A percentile compares a stretch with the other conserved stretches of the same genome.
These are phyloP conservation scores for Prunus kanzakura DNA, from an alignment of 306 rosid genomes.

Conservation along the genomic window DNA sequence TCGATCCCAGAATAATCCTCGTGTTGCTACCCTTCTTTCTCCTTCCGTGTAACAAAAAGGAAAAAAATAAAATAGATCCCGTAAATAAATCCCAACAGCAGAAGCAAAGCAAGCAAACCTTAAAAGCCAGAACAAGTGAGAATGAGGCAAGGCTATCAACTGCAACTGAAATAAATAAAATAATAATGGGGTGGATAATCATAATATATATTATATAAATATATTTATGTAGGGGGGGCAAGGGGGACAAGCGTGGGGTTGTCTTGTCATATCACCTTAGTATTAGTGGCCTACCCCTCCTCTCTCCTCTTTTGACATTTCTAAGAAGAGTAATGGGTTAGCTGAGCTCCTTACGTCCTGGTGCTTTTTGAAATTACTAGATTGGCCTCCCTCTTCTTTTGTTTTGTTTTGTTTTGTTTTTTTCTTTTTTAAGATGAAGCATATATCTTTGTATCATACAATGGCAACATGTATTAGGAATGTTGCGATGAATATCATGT, in stretches of 20 bases:
- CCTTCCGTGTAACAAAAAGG: too few species aligned
- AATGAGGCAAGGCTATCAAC: background rate
- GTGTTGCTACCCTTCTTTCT: too few species aligned
- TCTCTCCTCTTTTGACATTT: background rate
- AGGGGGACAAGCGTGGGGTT: slow-evolving; percentile 50
- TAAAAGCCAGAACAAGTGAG: background rate
- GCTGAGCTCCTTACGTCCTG: background rate
- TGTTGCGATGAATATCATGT: too few species aligned
- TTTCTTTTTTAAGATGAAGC: background rate
- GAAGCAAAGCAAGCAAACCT: background rate
- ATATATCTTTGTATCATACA: background rate
- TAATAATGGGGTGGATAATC: background rate
- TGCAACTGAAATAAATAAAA: background rate
- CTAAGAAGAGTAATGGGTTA: background rate
- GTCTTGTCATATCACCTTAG: slow-evolving; percentile 45
- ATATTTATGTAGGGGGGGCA: background rate
- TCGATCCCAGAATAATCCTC: background rate
- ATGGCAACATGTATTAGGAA: background rate
- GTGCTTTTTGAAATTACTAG: background rate
- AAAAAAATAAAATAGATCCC: background rate
- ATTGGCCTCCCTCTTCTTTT: background rate
- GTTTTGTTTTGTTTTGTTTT: background rate
- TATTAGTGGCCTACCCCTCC: slow-evolving; percentile 19
- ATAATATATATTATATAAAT: background rate
- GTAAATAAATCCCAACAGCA: background rate